Percentiles rank a stretch among this genome's conserved stretches.
Conservation (phyloP, 225 moss, liverwort and hornwort genomes). For the Rhytidiadelphus loreus region DNA sequence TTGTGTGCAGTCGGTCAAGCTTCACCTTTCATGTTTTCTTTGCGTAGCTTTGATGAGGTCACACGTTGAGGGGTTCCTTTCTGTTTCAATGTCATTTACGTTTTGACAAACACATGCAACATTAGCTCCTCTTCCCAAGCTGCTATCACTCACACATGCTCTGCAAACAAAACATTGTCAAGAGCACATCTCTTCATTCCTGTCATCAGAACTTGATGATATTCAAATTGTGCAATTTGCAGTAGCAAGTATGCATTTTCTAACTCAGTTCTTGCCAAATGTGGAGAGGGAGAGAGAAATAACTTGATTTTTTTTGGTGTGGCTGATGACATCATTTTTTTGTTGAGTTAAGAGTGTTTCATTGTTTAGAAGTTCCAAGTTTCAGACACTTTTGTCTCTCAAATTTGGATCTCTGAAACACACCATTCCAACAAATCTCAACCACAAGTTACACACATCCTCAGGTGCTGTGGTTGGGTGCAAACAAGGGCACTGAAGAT, state of each 20-base stretch:
- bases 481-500: background rate
- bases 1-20: background rate
- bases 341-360: no score
- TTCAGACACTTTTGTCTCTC: no score
- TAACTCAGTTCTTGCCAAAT: background rate
- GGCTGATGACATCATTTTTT: no score
- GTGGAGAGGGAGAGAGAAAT: background rate
- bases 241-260: background rate
- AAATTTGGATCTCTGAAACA: background rate
- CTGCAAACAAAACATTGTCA: background rate
- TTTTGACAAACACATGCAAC: background rate
- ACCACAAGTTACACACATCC: background rate
- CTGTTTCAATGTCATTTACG: no score
- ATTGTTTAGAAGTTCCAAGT: background rate
- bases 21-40: background rate
- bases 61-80: background rate
- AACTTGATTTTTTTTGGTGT: background rate
- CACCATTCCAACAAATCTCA: no score
- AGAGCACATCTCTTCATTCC: background rate
- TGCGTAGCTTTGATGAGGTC: background rate
- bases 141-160: background rate
- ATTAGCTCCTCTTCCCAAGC: background rate
- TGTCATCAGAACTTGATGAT: background rate
- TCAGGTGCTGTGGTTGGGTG: background rate
- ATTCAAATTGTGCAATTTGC: background rate